phyloP scores from a whole-genome alignment of 768 basidiomycete genomes.

The Xerocomus brunneocitrinus region DNA sequence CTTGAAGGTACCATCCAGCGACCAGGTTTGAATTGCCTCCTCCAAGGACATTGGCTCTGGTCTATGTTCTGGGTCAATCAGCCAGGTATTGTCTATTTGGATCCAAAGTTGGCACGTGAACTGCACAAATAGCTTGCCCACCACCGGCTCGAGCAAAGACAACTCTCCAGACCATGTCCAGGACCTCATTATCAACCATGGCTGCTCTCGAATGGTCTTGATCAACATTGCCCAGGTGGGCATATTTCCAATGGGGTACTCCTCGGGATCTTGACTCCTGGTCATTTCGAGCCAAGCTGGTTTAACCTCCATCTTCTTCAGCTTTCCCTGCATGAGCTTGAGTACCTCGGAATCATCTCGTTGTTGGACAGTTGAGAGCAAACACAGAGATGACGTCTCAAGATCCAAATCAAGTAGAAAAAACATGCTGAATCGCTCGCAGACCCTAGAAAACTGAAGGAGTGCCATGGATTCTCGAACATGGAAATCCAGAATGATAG shows the following conservation, averaged over 20 bases:
- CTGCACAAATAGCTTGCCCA: background rate
- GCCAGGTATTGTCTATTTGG: background rate
- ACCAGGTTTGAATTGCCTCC: no score
- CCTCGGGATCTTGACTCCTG: background rate
- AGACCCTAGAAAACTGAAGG: constrained; percentile 1
- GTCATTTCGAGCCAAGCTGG: background rate
- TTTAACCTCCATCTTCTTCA: background rate
- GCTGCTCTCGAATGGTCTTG: background rate
- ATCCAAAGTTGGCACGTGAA: constrained; percentile 7
- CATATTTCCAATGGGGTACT: background rate
- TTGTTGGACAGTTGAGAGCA: background rate
- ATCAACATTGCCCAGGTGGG: background rate
- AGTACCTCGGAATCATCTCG: background rate
- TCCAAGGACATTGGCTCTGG: no score
- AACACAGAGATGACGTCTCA: background rate
- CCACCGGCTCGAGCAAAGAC: background rate
- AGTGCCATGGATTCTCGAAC: constrained; percentile 8
- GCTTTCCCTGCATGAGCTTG: background rate
- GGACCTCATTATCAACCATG: constrained; percentile 1
- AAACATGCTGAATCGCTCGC: constrained; percentile 4
- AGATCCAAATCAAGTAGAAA: constrained; percentile 4
- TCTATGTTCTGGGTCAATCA: no score
- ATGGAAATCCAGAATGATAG: constrained; percentile 11
- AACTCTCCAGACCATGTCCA: background rate
- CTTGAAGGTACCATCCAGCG: no score